These are phyloP conservation scores for Boletellus sp. DNA, from an alignment of 1,284 basidiomycete species.

Conservation along the genomic window DNA sequence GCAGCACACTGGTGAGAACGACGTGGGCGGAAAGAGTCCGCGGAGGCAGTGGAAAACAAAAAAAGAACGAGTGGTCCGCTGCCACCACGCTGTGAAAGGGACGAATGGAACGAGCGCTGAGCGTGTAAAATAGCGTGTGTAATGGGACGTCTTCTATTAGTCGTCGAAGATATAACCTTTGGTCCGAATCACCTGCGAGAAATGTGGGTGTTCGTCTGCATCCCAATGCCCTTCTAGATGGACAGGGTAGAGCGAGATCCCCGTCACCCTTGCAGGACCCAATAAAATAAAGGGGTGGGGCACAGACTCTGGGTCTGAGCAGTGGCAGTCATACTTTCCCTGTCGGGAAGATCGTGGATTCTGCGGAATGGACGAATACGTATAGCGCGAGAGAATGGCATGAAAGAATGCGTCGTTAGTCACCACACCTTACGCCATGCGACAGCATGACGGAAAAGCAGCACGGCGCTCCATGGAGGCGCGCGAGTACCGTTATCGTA, in stretches of 20 bases:
- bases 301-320: not conserved
- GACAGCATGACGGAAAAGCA: conserved; percentile 9
- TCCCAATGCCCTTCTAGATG: conserved; percentile 58
- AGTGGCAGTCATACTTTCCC: conserved; percentile 40
- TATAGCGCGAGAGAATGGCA: not conserved
- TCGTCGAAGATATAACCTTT: conserved; percentile 59
- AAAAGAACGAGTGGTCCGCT: conserved; percentile 2
- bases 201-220: conserved; percentile 49
- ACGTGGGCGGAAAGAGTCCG: conserved; percentile 5
- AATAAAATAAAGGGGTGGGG: conserved; percentile 1
- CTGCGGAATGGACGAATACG: conserved; percentile 27
- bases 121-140: not conserved
- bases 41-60: conserved; percentile 8
- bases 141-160: conserved; percentile 4
- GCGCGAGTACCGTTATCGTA: conserved; percentile 2
- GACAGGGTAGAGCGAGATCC: conserved; percentile 62
- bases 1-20: conserved; percentile 9
- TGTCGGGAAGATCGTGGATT: conserved; percentile 73
- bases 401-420: conserved; percentile 9
- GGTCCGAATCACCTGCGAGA: conserved; percentile 63
- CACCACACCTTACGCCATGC: conserved; percentile 6
- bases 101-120: not conserved
- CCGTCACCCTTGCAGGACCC: conserved; percentile 48
- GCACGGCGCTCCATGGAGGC: not conserved
- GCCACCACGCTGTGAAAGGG: conserved; percentile 14